Evolutionary conservation across 2,329 filamentous ascomycete genomes (phyloP), one percentile per base, ranked within the genome.

Genomic region (Microascus cirrosus): DNA sequence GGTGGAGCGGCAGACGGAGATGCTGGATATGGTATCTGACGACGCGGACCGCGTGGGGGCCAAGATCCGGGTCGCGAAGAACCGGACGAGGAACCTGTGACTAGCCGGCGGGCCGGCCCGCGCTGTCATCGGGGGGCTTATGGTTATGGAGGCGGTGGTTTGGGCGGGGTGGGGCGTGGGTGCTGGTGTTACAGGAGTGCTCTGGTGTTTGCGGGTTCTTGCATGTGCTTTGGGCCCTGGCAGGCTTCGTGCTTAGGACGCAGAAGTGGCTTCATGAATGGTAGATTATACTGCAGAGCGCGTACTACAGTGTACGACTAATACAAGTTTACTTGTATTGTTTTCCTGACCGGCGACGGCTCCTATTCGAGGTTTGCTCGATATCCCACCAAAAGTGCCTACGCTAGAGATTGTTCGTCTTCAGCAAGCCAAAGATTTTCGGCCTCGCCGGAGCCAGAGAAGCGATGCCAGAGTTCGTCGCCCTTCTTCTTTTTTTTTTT

Each of bases 61-160:
- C 60, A 93, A 93, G 78, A 71, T 92, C 59, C 77, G 79, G 61
- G 82, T 92, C 60, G 88, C 85, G n/a, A 90, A 87, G 74, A 84
- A 84, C 65, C 79, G 87, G 59, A 80, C 85, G 59, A 80, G 77
- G 67, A 87, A 86, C 74, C 83, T 91, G 64, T 79, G 74, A 76
- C 60, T 62, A 50, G n/a, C n/a, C n/a, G 20, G 45, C 11, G 20
- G 45, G 6, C 8, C 45, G 56, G 36, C 54, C 28, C 48, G 50
- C n/a, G 18, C 55, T 25, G 35, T 28, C 5, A 15, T 58, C 11
- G n/a, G 50, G 15, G 39, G n/a, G 3, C 28, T 32, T 13, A 11
- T 57, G 28, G 35, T 48, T 7, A 25, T 36, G 20, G 56, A 58
- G 50, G 50, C 25, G n/a, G n/a, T 58, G 58, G n/a, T 58, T 54